phyloP scores from a whole-genome alignment of 2,329 filamentous ascomycete species.

The Rhexocercosporidium sp. region DNA sequence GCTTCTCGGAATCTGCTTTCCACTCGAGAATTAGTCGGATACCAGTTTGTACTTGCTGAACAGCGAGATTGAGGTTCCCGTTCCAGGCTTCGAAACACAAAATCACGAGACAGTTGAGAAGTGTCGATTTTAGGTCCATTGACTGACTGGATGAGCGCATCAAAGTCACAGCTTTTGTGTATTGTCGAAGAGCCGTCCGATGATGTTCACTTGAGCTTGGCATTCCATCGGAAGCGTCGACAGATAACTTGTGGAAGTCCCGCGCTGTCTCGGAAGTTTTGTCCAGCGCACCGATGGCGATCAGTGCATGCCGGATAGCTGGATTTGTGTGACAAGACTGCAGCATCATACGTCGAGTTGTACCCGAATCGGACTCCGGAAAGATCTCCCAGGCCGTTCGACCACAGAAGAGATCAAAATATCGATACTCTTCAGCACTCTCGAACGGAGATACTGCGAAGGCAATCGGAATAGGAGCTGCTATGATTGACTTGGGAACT shows the following conservation, averaged over 20 bases:
- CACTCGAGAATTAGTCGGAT: constrained; percentile 38
- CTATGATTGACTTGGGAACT: constrained; percentile 3
- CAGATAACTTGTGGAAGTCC: constrained; percentile 5
- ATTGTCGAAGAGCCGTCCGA: constrained; percentile 25
- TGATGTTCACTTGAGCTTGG: constrained; percentile 23
- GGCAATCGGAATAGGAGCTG: background rate
- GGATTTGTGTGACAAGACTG: constrained; percentile 24
- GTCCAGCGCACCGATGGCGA: constrained; percentile 33
- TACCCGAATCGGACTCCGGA: constrained; percentile 19
- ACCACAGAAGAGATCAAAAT: constrained; percentile 27
- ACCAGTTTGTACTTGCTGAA: constrained; percentile 29
- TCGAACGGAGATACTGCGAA: constrained; percentile 14
- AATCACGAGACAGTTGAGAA: constrained; percentile 44
- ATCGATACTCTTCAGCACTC: constrained; percentile 24
- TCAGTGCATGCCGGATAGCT: constrained; percentile 30
- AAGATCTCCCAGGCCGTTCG: constrained; percentile 28
- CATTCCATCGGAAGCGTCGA: constrained; percentile 1
- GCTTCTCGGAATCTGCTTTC: constrained; percentile 12
- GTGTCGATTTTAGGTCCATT: constrained; percentile 15
- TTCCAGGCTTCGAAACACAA: constrained; percentile 64
- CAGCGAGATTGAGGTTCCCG: constrained; percentile 27
- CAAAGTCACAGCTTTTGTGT: constrained; percentile 23
- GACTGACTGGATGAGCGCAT: constrained; percentile 19
- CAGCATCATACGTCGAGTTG: constrained; percentile 25
- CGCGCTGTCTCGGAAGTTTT: constrained; percentile 19